These are phyloP conservation scores for Mallotus japonicus DNA, from an alignment of 441 rosid species.

Conservation along the genomic window DNA sequence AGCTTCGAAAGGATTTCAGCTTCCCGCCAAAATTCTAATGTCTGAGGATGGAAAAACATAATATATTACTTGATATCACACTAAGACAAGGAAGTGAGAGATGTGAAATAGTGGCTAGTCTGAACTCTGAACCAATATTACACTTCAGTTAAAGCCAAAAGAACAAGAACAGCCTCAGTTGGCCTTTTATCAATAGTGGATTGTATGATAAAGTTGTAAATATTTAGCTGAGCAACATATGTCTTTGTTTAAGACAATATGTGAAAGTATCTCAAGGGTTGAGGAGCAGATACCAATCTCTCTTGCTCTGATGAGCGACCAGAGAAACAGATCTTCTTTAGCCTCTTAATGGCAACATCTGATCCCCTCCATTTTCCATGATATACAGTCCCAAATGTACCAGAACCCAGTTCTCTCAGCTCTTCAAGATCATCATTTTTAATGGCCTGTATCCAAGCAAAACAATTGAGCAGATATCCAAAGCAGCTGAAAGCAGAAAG, in stretches of 20 bases:
- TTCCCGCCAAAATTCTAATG: constrained; percentile 95
- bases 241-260: background rate
- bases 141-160: background rate
- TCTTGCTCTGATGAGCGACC: constrained; percentile 89
- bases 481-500: background rate
- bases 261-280: background rate
- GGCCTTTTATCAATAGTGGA: background rate
- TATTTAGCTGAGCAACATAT: background rate
- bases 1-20: constrained; percentile 93
- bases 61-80: background rate
- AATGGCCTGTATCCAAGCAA: constrained; percentile 47
- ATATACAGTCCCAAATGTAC: constrained; percentile 92
- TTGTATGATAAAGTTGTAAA: background rate
- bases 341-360: constrained; percentile 92
- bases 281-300: constrained; percentile 53
- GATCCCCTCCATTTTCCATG: constrained; percentile 99
- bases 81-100: background rate
- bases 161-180: background rate
- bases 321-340: constrained; percentile 84
- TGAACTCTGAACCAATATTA: background rate
- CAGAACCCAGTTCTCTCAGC: constrained; percentile 91
- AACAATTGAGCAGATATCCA: background rate
- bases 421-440: constrained; percentile 94
- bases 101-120: background rate
- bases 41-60: constrained; percentile 43